These are phyloP conservation scores for Fraxinus cuspidata DNA, from an alignment of 257 asterid species.

Conservation along the genomic window DNA sequence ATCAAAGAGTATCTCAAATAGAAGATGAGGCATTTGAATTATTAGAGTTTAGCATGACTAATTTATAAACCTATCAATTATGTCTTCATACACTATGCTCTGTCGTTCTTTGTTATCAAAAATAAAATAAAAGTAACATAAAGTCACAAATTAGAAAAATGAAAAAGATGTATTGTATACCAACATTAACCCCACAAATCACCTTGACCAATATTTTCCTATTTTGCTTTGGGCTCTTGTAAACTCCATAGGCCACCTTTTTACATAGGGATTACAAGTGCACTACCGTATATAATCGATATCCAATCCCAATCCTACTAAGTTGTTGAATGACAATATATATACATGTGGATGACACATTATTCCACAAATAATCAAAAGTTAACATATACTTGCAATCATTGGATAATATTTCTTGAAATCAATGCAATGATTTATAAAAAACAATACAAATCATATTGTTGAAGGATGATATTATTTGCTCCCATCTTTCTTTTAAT, in stretches of 20 bases:
- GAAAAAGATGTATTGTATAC: neutral
- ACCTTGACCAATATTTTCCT: neutral
- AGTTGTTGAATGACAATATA: neutral
- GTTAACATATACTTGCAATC: neutral
- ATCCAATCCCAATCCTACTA: neutral
- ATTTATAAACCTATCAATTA: too few relatives aligned
- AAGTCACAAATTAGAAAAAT: neutral
- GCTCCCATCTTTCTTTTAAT: neutral
- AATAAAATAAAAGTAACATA: too few relatives aligned
- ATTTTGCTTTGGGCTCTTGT: neutral
- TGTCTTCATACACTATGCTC: neutral
- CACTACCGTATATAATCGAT: neutral
- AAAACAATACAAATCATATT: neutral
- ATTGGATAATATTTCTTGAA: neutral
- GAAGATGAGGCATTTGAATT: neutral
- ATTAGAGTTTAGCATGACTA: neutral
- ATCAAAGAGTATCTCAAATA: neutral
- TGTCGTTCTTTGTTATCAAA: neutral
- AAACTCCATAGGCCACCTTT: neutral
- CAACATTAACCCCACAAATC: neutral
- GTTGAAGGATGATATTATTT: neutral
- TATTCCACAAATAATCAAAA: constrained; percentile 5
- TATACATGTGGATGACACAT: neutral
- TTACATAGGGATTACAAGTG: neutral
- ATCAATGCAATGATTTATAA: neutral